Conservation (phyloP, 1,139 yeast species). For the Geotrichum fermentans region DNA sequence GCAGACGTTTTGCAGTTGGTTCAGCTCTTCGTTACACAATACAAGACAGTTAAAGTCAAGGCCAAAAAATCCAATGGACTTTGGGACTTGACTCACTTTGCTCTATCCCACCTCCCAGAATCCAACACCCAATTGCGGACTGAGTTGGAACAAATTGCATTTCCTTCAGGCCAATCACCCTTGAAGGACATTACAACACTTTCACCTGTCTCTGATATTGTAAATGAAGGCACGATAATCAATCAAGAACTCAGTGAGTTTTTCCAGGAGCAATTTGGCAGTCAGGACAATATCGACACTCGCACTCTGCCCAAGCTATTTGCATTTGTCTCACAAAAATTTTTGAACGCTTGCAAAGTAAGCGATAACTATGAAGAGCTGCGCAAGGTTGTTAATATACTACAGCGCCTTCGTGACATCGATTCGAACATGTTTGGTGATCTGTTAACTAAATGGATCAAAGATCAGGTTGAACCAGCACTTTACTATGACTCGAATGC, state of each 20-base stretch:
- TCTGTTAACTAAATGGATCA: constrained; percentile 28
- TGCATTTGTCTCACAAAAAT: constrained; percentile 21
- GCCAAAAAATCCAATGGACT: constrained; percentile 28
- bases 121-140: constrained; percentile 15
- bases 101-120: constrained; percentile 21
- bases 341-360: constrained; percentile 24
- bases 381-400: constrained; percentile 23
- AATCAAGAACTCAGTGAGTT: constrained; percentile 14
- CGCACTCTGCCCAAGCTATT: constrained; percentile 24
- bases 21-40: constrained; percentile 26
- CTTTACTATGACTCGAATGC: constrained; percentile 26
- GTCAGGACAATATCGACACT: constrained; percentile 24
- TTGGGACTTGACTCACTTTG: constrained; percentile 28
- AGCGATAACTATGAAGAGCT: constrained; percentile 13
- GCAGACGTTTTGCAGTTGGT: constrained; percentile 28
- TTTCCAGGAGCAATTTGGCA: constrained; percentile 11
- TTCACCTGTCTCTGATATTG: constrained; percentile 31
- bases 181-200: constrained; percentile 28
- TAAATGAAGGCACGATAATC: constrained; percentile 4
- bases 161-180: constrained; percentile 23
- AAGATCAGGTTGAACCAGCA: constrained; percentile 28
- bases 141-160: constrained; percentile 28
- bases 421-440: constrained; percentile 26
- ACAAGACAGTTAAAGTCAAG: constrained; percentile 25
- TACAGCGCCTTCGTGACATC: constrained; percentile 28